These are phyloP conservation scores for Saksenaea oblongispora DNA, from an alignment of 371 early-diverging fungal species.

Conservation along the genomic window DNA sequence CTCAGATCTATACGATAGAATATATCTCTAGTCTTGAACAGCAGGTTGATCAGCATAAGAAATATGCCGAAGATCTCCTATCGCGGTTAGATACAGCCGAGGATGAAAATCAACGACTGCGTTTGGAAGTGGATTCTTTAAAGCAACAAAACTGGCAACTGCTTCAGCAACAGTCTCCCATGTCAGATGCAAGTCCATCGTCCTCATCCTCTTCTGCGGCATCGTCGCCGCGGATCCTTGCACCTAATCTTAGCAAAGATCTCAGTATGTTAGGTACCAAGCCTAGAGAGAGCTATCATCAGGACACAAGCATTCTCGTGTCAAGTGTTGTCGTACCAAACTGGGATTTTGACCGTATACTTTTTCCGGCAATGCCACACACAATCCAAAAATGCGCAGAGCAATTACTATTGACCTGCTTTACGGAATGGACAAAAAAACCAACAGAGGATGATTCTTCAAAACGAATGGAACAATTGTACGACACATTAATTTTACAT, in stretches of 20 bases:
- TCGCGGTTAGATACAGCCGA: conserved; percentile 40
- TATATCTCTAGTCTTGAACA: conserved; percentile 8
- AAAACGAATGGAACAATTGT: conserved; percentile 44
- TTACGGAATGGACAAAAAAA: neutral
- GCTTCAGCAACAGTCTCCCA: conserved; percentile 8
- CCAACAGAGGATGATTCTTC: conserved; percentile 4
- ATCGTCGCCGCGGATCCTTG: conserved; percentile 27
- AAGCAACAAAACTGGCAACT: conserved; percentile 24
- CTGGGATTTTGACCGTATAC: neutral
- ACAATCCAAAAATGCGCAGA: neutral
- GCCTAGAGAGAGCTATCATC: conserved; percentile 30
- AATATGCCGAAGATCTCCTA: conserved; percentile 48
- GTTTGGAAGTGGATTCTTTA: conserved; percentile 44
- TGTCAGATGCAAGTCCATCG: neutral
- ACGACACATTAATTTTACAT: conserved; percentile 46
- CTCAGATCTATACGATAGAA: conserved; percentile 2
- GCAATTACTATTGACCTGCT: neutral
- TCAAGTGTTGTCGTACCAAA: conserved; percentile 8
- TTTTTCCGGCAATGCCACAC: neutral
- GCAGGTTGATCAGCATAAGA: conserved; percentile 8
- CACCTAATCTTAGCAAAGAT: conserved; percentile 28
- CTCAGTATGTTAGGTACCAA: conserved; percentile 28
- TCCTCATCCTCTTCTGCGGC: conserved; percentile 7
- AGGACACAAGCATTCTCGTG: conserved; percentile 35
- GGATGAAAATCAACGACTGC: conserved; percentile 57